Evolutionary conservation across 352 stramenopile genomes (phyloP).

Genomic region (Phytophthora capsici): DNA sequence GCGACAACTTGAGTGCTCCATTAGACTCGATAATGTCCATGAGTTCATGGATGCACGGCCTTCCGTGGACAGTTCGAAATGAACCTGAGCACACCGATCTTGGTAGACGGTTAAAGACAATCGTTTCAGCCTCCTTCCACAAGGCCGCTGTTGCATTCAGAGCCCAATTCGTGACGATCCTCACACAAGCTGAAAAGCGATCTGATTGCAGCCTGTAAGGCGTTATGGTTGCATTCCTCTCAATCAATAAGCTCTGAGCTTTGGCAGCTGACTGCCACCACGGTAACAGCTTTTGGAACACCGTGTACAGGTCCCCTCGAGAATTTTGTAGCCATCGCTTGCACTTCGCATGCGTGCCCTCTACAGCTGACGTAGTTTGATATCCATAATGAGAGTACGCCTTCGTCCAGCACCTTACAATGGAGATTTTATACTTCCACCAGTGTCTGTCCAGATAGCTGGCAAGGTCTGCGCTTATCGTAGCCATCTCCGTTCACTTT

Average conservation of each 20-base stretch:
- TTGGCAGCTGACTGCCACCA: background rate
- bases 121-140: no score
- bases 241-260: background rate
- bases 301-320: background rate
- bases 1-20: no score
- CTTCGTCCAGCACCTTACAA: background rate
- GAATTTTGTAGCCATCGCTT: background rate
- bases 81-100: no score
- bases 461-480: background rate
- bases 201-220: no score
- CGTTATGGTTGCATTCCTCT: background rate
- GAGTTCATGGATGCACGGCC: no score
- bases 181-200: no score
- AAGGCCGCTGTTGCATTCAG: no score
- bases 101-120: no score
- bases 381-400: background rate
- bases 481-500: background rate
- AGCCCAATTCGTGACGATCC: no score
- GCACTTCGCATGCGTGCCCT: background rate
- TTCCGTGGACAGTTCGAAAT: no score
- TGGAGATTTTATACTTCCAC: background rate
- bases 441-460: background rate
- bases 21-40: no score
- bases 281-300: background rate
- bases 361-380: background rate